phyloP scores from a whole-genome alignment of 306 rosid species.

The Gastrolobium bilobum region DNA sequence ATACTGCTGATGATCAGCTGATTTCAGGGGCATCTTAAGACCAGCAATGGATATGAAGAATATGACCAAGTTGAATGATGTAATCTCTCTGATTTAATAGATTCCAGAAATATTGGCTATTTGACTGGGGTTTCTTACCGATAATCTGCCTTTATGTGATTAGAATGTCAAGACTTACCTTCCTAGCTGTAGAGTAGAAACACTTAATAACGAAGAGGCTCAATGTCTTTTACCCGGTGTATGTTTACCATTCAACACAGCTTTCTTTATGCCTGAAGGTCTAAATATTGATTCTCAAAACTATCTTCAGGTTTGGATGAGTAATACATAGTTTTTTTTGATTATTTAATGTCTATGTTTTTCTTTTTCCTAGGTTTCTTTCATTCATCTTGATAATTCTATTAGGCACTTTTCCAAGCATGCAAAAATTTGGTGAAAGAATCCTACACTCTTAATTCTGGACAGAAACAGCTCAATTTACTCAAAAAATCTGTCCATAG shows the following conservation, averaged over 20 bases:
- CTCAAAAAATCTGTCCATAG: conserved; percentile 63
- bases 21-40: conserved; percentile 91
- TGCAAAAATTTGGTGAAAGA: conserved; percentile 72
- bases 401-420: conserved; percentile 81
- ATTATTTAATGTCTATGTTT: not conserved
- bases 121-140: conserved; percentile 34
- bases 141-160: conserved; percentile 43
- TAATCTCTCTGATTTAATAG: conserved; percentile 54
- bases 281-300: conserved; percentile 72
- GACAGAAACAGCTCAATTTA: conserved; percentile 64
- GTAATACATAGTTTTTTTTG: not conserved
- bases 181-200: conserved; percentile 81
- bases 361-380: not conserved
- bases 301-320: conserved; percentile 78
- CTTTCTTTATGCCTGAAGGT: conserved; percentile 93
- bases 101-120: conserved; percentile 31
- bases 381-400: conserved; percentile 40
- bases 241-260: conserved; percentile 62
- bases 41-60: conserved; percentile 81
- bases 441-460: conserved; percentile 52
- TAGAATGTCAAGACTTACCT: conserved; percentile 85
- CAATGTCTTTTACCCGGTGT: conserved; percentile 72
- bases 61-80: conserved; percentile 69
- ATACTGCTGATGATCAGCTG: conserved; percentile 60
- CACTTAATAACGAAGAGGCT: conserved; percentile 61